A percentile compares a stretch with the other conserved stretches of the same genome.
phyloP scores from a whole-genome alignment of 768 basidiomycete species.

The Tricholoma hemisulphureum region DNA sequence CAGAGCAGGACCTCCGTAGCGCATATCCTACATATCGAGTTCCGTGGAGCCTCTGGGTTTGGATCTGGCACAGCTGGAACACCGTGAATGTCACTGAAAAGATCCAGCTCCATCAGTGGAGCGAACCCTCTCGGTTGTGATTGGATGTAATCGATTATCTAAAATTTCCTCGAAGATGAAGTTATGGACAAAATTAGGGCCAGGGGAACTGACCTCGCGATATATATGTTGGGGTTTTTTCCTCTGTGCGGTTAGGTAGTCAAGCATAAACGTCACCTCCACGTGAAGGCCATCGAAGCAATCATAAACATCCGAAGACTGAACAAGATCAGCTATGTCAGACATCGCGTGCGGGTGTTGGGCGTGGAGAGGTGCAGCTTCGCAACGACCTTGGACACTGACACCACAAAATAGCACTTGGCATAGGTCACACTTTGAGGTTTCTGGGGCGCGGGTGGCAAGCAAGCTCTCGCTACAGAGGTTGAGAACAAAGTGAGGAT shows the following conservation, averaged over 20 bases:
- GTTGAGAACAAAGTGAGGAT: background rate
- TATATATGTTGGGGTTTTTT: slow-evolving; percentile 73
- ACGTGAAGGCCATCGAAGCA: slow-evolving; percentile 75
- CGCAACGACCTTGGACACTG: slow-evolving; percentile 70
- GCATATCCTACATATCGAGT: slow-evolving; percentile 66
- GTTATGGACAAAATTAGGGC: background rate
- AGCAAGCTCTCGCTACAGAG: slow-evolving; percentile 66
- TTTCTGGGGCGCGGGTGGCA: slow-evolving; percentile 68
- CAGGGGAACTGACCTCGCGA: slow-evolving; percentile 54
- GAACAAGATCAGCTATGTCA: slow-evolving; percentile 72
- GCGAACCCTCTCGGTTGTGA: slow-evolving; percentile 62
- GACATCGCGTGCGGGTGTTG: slow-evolving; percentile 71
- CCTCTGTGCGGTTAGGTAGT: slow-evolving; percentile 65
- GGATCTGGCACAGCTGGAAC: slow-evolving; percentile 56
- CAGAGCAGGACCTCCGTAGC: slow-evolving; percentile 73
- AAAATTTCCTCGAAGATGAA: slow-evolving; percentile 1
- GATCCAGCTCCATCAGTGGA: slow-evolving; percentile 64
- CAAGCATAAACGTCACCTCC: slow-evolving; percentile 83
- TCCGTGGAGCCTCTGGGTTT: slow-evolving; percentile 57
- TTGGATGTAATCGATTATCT: slow-evolving; percentile 66
- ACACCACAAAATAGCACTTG: slow-evolving; percentile 83
- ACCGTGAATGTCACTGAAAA: slow-evolving; percentile 68
- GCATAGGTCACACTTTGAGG: slow-evolving; percentile 84
- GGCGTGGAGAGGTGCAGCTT: slow-evolving; percentile 50
- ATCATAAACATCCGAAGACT: slow-evolving; percentile 75